Evolutionary conservation across 345 rosid genomes (phyloP), one percentile per base, ranked within the genome.

Genomic region (Eucalyptus regnans): DNA sequence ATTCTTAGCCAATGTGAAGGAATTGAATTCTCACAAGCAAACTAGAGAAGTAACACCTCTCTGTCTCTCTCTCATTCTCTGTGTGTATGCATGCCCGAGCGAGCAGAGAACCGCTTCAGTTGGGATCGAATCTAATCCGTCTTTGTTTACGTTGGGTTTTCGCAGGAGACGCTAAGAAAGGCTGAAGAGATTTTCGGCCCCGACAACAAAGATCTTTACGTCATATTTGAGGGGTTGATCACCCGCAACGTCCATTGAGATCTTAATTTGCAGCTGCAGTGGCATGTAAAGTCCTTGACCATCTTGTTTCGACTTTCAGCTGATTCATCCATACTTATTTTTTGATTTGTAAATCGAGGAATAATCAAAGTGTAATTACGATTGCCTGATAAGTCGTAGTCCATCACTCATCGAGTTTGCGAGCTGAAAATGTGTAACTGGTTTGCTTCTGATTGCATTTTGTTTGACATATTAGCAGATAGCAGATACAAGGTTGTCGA

Each of bases 1-100:
- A 48, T 97, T 97, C 91, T 92, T 97, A 87, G 97, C 96, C 8
- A 97, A 97, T 89, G 99, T 97, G 2, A 97, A 97, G 96, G 99
- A 97, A 90, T 91, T 97, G 91, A 97, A 97, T 90, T 93, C 99
- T 37, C 99, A 95, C 92, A 97, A 95, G 91, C 99, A 95, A 93
- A 94, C 97, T 18, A 96, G 92, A 95, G 99, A 97, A 87, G 99
- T 97, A 90, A 23, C 68, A 14, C 3, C 58, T 2, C 86, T 86
- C 85, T 33, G 88, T 88, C 51, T 90, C 80, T 87, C n/a, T 84
- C 43, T n/a, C 41, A 7, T 16, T 66, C 44, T 68, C 7, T 68
- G 18, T 68, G 1, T 33, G 7, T 37, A n/a, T 37, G 80, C 44
- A 33, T 22, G 12, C 12, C 6, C 0, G 44, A 33, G 44, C 0